These are phyloP conservation scores for Xylaria venustula DNA, from an alignment of 495 filamentous ascomycete species.

Conservation along the genomic window DNA sequence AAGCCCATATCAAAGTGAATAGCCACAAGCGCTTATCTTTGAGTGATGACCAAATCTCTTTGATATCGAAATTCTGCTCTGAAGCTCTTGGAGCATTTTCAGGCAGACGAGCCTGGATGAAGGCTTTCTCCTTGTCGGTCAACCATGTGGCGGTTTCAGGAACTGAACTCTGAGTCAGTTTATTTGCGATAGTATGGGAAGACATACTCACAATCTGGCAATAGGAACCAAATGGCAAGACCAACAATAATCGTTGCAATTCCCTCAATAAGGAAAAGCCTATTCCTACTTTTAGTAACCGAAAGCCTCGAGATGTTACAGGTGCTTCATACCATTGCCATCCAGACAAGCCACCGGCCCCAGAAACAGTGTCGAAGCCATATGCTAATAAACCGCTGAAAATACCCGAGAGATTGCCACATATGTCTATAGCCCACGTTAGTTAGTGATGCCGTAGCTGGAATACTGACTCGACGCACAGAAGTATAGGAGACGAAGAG, in stretches of 20 bases:
- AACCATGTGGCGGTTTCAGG: conserved; percentile 41
- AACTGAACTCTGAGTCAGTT: conserved; percentile 23
- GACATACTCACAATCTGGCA: conserved; percentile 38
- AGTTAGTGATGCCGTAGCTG: background rate
- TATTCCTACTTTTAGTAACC: conserved; percentile 8
- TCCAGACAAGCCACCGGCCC: conserved; percentile 35
- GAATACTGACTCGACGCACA: conserved; percentile 15
- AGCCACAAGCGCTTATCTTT: conserved; percentile 37
- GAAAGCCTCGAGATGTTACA: background rate
- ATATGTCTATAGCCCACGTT: conserved; percentile 19
- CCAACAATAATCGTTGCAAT: conserved; percentile 37
- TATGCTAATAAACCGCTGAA: conserved; percentile 44
- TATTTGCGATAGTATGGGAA: no score
- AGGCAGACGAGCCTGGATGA: conserved; percentile 43
- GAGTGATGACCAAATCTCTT: conserved; percentile 31
- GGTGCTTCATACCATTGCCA: conserved; percentile 38
- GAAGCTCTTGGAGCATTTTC: conserved; percentile 36
- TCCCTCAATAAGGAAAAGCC: conserved; percentile 40
- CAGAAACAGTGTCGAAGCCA: conserved; percentile 35
- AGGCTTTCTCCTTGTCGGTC: conserved; percentile 39
- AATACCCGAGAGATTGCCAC: conserved; percentile 33
- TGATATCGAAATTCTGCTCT: conserved; percentile 38
- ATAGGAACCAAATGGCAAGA: conserved; percentile 32
- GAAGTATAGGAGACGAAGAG: conserved; percentile 37
- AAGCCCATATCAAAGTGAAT: conserved; percentile 40